These are phyloP conservation scores for Cladosporium sp. DNA, from an alignment of 2,329 filamentous ascomycete genomes.

Conservation along the genomic window DNA sequence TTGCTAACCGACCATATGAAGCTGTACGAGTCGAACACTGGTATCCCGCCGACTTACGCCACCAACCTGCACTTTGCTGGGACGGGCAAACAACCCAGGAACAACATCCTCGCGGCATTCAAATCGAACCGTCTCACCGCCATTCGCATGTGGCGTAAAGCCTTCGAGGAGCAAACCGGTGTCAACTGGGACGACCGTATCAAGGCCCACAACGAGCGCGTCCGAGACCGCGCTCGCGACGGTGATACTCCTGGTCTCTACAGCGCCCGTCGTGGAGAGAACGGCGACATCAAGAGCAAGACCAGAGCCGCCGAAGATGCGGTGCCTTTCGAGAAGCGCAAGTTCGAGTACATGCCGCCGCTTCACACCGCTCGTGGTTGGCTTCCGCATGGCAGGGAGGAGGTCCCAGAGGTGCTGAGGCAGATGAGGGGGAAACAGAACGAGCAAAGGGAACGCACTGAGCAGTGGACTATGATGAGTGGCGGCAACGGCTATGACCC, in stretches of 20 bases:
- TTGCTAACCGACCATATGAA: conserved; percentile 36
- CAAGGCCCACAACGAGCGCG: conserved; percentile 24
- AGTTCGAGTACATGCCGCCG: conserved; percentile 24
- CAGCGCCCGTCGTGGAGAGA: background rate
- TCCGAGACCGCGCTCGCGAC: background rate
- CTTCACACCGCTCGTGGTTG: conserved; percentile 23
- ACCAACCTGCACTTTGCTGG: conserved; percentile 46
- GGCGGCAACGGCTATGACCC: background rate
- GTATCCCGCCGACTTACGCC: conserved; percentile 60
- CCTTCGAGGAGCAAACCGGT: conserved; percentile 43
- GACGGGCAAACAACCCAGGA: conserved; percentile 20
- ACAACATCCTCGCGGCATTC: conserved; percentile 35
- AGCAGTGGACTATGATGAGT: conserved; percentile 3
- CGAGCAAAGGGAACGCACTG: background rate
- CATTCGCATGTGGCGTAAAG: conserved; percentile 39
- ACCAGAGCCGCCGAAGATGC: conserved; percentile 26
- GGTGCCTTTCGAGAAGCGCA: conserved; percentile 11
- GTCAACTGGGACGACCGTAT: conserved; percentile 45
- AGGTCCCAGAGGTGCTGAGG: background rate
- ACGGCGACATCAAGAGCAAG: conserved; percentile 8
- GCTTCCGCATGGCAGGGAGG: conserved; percentile 18
- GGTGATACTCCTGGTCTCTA: background rate
- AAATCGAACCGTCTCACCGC: conserved; percentile 37
- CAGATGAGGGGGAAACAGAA: background rate
- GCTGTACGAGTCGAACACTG: conserved; percentile 66